These are phyloP conservation scores for Kazachstania bromeliacearum DNA, from an alignment of 805 yeast genomes.

Conservation along the genomic window DNA sequence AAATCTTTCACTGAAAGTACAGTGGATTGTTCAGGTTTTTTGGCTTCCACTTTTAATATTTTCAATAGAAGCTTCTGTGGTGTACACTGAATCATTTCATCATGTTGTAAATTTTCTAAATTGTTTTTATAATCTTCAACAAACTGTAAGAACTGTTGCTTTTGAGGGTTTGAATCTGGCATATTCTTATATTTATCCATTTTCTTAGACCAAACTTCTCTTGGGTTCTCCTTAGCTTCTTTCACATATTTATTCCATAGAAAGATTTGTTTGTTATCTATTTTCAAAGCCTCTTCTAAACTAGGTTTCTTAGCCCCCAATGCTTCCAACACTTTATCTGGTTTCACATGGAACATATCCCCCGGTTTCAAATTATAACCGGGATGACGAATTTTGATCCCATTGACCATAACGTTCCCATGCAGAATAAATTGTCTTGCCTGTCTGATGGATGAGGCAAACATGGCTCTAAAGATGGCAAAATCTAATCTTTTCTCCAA, in stretches of 20 bases:
- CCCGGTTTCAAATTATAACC: constrained; percentile 72
- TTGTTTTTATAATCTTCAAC: constrained; percentile 19
- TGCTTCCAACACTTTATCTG: constrained; percentile 77
- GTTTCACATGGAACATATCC: constrained; percentile 76
- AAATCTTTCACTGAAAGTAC: constrained; percentile 27
- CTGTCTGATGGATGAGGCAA: constrained; percentile 88
- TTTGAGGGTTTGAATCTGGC: constrained; percentile 21
- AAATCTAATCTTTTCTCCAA: constrained; percentile 83
- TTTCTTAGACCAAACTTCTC: constrained; percentile 21
- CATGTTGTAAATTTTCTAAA: constrained; percentile 15
- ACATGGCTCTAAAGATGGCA: constrained; percentile 85
- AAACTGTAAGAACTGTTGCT: constrained; percentile 17
- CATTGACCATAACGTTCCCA: constrained; percentile 81
- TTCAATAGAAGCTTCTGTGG: constrained; percentile 39
- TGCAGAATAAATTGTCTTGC: constrained; percentile 79
- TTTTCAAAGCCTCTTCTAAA: constrained; percentile 51
- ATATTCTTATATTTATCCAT: constrained; percentile 15
- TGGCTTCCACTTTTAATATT: constrained; percentile 30
- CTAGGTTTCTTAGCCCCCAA: constrained; percentile 81
- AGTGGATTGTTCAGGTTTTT: constrained; percentile 10
- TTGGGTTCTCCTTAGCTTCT: constrained; percentile 41
- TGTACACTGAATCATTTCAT: constrained; percentile 29
- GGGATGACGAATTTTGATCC: constrained; percentile 67
- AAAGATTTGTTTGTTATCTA: constrained; percentile 62
- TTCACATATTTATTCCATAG: constrained; percentile 70